Percentiles rank a stretch among this genome's conserved stretches.
phyloP scores from a whole-genome alignment of 768 basidiomycete species.

The Amanita molliuscula region DNA sequence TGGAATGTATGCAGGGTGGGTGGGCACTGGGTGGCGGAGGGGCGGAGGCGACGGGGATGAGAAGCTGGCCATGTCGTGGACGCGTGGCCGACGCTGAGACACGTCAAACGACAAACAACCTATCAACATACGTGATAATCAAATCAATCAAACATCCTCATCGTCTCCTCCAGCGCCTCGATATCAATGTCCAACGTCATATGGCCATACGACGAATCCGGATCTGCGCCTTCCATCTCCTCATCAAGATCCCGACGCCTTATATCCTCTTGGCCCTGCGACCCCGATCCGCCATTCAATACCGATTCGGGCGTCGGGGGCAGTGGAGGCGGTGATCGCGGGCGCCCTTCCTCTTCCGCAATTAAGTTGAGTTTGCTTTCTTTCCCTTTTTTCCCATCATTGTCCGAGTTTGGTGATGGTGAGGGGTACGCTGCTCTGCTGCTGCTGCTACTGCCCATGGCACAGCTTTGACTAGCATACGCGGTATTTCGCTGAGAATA shows the following conservation, averaged over 20 bases:
- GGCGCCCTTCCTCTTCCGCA: not conserved
- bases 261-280: not conserved
- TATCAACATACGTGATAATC: not conserved
- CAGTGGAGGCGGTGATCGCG: not conserved
- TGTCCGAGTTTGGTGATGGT: not conserved
- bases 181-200: conserved; percentile 15
- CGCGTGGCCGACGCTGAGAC: not conserved
- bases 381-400: not conserved
- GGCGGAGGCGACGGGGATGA: conserved; percentile 57
- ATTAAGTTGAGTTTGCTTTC: not conserved
- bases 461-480: not conserved
- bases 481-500: not conserved
- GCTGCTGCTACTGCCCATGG: not conserved
- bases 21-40: conserved; percentile 80
- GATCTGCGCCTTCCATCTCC: conserved; percentile 4
- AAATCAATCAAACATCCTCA: conserved; percentile 17
- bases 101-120: not conserved
- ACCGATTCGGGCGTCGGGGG: conserved; percentile 5
- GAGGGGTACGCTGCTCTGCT: conserved; percentile 2
- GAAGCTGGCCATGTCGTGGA: conserved; percentile 18
- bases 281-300: not conserved
- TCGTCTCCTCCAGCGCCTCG: conserved; percentile 18
- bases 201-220: conserved; percentile 18
- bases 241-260: not conserved
- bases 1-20: conserved; percentile 78